Percentiles rank a stretch among this genome's conserved stretches.
These are phyloP conservation scores for Crucibulum laeve DNA, from an alignment of 768 basidiomycete genomes.

Conservation along the genomic window DNA sequence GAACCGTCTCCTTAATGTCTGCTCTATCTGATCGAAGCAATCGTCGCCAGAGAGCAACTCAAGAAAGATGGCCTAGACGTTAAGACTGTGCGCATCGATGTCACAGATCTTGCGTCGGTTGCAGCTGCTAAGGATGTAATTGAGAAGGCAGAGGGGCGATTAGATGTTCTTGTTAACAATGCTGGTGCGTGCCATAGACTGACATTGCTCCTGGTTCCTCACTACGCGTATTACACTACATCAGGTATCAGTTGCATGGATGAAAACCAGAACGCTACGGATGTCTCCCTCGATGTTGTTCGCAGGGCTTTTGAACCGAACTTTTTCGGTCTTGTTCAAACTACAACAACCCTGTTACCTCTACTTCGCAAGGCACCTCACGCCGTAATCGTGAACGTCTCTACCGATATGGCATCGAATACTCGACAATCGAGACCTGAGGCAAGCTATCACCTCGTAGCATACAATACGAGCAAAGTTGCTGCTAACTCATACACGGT, in stretches of 20 bases:
- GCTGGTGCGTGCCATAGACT: background rate
- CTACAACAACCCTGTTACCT: slow-evolving; percentile 35
- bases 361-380: slow-evolving; percentile 29
- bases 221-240: too few relatives aligned
- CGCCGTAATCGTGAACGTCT: slow-evolving; percentile 37
- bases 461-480: slow-evolving; percentile 70
- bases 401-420: slow-evolving; percentile 43
- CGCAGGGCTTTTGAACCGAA: slow-evolving; percentile 37
- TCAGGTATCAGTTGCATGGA: slow-evolving; percentile 25
- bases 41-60: slow-evolving; percentile 19
- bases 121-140: slow-evolving; percentile 29
- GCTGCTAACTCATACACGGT: slow-evolving; percentile 61
- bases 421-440: slow-evolving; percentile 27
- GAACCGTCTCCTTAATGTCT: background rate
- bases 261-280: slow-evolving; percentile 28
- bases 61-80: slow-evolving; percentile 25
- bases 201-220: too few relatives aligned
- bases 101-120: slow-evolving; percentile 29
- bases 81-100: slow-evolving; percentile 34
- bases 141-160: slow-evolving; percentile 31
- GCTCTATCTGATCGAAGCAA: background rate
- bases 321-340: slow-evolving; percentile 39
- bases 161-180: slow-evolving; percentile 43
- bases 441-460: slow-evolving; percentile 27
- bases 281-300: slow-evolving; percentile 26